Base-by-base conservation (phyloP, 23 red algal genomes). In the Gracilaria domingensis region DNA sequence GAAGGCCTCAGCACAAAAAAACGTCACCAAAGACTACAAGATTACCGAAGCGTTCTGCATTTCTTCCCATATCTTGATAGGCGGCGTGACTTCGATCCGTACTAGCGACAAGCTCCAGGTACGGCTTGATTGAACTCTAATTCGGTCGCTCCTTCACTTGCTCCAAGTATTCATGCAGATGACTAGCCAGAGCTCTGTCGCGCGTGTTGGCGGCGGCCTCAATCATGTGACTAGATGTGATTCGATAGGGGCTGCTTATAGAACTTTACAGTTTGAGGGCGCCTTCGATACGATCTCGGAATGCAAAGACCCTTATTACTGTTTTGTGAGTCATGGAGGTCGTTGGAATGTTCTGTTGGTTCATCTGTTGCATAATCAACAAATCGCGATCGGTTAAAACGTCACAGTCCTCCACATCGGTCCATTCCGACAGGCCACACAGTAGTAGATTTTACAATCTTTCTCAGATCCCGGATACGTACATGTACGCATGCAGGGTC, bases 211-310 rank as follows among this genome's bases (percentile, higher is more conserved):
- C 88, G 14, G 88, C 88, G 30, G 72, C 88, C 36, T 75, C 48
- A 76, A 92, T 92, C 39, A 92, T 39, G 51, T 92, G 76, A 69
- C 66, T 83, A 69, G 83, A 83, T 16, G 88, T 92, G 16, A 92
- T 92, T 66, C 66, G 77, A 59, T 92, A 76, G 4, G 79, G 65
- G 28, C 32, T 53, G 37, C 11, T 11, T 77, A 92, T 92, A 6
- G 56, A 32, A 33, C 79, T 59, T 62, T 83, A 92, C 76, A 92
- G 21, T 11, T 92, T 61, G 29, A 92, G 49, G 17, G 76, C 76
- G 59, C 83, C 76, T 18, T 72, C 12, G 12, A 80, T 82, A 34
- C 75, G 88, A 73, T 64, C 29, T 23, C 69, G 88, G 37, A 83
- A 74, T 21, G 75, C 88, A 69, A 83, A 66, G 7, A 33, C 48